Evolutionary conservation across 768 basidiomycete species (phyloP).

Genomic region (Myochromella boudieri): DNA sequence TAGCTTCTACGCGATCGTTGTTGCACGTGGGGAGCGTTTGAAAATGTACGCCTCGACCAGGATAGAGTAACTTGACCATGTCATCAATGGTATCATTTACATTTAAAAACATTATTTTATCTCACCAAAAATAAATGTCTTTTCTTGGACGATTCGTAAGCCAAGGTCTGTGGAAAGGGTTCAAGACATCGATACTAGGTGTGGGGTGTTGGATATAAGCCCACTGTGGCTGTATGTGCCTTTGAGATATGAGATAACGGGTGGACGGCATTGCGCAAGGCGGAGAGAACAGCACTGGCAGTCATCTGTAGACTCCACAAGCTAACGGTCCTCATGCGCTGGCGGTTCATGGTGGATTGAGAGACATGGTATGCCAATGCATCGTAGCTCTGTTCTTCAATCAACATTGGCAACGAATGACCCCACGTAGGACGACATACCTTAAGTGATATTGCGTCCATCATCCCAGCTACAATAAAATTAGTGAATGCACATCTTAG

Average conservation of each 20-base stretch:
- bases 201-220: too few species aligned
- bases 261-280: conserved; percentile 75
- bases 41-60: too few species aligned
- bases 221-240: too few species aligned
- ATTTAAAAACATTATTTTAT: too few species aligned
- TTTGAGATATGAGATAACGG: conserved; percentile 51
- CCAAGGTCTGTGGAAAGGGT: too few species aligned
- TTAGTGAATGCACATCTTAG: conserved; percentile 15
- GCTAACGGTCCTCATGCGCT: conserved; percentile 84
- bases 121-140: too few species aligned
- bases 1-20: too few species aligned
- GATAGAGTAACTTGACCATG: too few species aligned
- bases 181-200: too few species aligned
- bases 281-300: conserved; percentile 79
- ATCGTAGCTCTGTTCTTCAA: conserved; percentile 65
- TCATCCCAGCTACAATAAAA: conserved; percentile 74
- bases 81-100: too few species aligned
- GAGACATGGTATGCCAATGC: conserved; percentile 95
- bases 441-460: conserved; percentile 88
- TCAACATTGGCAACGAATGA: background rate
- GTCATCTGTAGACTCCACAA: conserved; percentile 96
- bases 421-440: conserved; percentile 32
- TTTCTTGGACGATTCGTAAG: too few species aligned
- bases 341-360: conserved; percentile 83
- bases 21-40: too few species aligned